Conservation (phyloP, 257 asterid species). For the Przewalskia tangutica region DNA sequence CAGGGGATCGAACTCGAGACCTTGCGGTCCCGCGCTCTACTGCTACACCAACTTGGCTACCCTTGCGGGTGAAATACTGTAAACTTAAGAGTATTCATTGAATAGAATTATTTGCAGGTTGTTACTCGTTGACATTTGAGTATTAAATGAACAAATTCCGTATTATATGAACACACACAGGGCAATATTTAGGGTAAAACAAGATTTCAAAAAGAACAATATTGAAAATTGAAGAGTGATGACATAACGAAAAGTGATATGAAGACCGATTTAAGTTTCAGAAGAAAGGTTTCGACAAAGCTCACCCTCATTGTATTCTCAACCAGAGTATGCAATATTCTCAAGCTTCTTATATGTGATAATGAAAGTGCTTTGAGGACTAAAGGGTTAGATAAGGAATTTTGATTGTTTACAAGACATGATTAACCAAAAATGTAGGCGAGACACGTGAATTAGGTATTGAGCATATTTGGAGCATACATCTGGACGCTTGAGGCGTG, state of each 20-base stretch:
- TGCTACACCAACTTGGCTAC: no score
- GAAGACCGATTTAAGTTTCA: neutral
- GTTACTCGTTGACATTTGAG: neutral
- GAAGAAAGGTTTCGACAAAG: neutral
- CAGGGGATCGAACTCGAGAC: no score
- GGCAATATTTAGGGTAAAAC: neutral
- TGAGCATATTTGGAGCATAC: no score
- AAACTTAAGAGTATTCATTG: neutral
- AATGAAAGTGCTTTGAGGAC: neutral
- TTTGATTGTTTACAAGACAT: neutral
- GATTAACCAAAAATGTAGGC: neutral
- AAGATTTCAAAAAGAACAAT: neutral
- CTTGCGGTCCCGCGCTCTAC: no score
- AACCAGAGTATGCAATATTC: neutral
- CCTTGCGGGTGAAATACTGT: no score
- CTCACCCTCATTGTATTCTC: neutral
- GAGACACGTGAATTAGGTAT: no score
- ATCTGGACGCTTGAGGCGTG: no score
- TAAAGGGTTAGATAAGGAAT: neutral
- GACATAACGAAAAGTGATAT: no score
- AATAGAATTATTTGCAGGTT: neutral
- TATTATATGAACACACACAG: neutral
- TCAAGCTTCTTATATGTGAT: neutral
- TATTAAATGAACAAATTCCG: no score
- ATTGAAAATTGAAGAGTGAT: no score